A percentile compares a stretch with the other conserved stretches of the same genome.
These are phyloP conservation scores for Yamadazyma endophytica DNA, from an alignment of 805 yeast genomes.

Conservation along the genomic window DNA sequence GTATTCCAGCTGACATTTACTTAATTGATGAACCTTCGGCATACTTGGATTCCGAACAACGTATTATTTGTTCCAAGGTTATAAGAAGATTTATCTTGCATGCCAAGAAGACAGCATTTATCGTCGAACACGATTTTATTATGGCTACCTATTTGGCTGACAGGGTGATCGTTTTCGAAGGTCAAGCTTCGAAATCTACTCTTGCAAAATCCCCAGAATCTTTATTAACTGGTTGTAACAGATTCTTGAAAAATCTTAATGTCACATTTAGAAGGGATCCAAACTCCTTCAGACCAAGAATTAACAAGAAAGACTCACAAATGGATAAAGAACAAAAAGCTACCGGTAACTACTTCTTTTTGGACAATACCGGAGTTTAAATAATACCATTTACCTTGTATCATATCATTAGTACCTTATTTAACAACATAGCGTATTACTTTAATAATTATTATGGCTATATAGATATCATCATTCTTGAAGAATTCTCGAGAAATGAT, in stretches of 20 bases:
- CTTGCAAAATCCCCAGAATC: conserved; percentile 88
- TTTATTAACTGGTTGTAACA: conserved; percentile 93
- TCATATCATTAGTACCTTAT: conserved; percentile 7
- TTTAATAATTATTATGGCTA: not conserved
- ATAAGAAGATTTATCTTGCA: conserved; percentile 95
- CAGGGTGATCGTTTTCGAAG: conserved; percentile 97
- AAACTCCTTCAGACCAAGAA: conserved; percentile 96
- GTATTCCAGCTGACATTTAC: conserved; percentile 93
- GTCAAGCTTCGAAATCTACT: conserved; percentile 83
- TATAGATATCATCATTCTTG: not conserved
- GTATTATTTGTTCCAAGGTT: conserved; percentile 98
- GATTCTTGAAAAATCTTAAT: conserved; percentile 92
- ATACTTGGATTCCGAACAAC: conserved; percentile 97
- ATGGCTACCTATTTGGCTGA: conserved; percentile 99
- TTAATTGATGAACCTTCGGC: conserved; percentile 99
- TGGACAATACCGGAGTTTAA: conserved; percentile 57
- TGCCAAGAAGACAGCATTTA: conserved; percentile 96
- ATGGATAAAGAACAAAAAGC: conserved; percentile 98
- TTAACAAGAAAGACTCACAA: conserved; percentile 95
- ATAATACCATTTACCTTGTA: conserved; percentile 1
- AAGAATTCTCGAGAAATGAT: no score
- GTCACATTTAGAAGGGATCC: conserved; percentile 99
- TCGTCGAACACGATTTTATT: conserved; percentile 99
- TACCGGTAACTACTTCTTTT: conserved; percentile 91
- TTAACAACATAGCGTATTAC: conserved; percentile 4